Base-by-base conservation (phyloP, 179 eudicot genomes). In the Carnegiea gigantea region DNA sequence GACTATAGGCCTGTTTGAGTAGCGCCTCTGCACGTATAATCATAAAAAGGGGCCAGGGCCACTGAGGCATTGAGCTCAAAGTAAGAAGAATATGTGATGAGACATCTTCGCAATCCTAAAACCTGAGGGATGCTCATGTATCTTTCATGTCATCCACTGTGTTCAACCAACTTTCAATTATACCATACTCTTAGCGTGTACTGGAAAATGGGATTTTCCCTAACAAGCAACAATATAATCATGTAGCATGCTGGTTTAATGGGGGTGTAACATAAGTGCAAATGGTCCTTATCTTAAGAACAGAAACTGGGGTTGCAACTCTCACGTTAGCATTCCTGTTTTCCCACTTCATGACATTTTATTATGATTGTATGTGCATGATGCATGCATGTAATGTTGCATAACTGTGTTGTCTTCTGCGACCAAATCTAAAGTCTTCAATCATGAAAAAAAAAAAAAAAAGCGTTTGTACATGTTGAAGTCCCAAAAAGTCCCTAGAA, bases 1-100 rank as follows among this genome's bases (percentile, higher is more conserved):
- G 80, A 90, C 84, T 49, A 96, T 85, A 78, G 96, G 99, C 87
- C 92, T 92, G 91, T 96, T 96, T 74, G 85, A 74, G 83, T 86
- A 96, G 67, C 98, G 97, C 77, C 85, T 89, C 99, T 95, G 89
- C 82, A 85, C 68, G 70, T 74, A 65, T 71, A 65, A 80, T 24
- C 57, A 51, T 70, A 80, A 23, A 70, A 57, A 70, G 36, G 71
- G 83, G 21, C 20, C 62, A 54, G 0, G 53, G 15, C 23, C 49
- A 48, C 40, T 1, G 71, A 65, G 71, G 46, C 43, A 70, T 65
- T 28, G 59, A 81, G 77, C 46, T 54, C 59, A 81, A 28, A 75
- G 33, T 33, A 38, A 43, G 44, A 14, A 10, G 57, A 80, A 62
- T 20, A 75, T 7, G 2, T 24, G 36, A 24, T 7, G 2, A 49